Base-by-base conservation (phyloP, 306 rosid genomes). In the Pterocarpus santalinus region DNA sequence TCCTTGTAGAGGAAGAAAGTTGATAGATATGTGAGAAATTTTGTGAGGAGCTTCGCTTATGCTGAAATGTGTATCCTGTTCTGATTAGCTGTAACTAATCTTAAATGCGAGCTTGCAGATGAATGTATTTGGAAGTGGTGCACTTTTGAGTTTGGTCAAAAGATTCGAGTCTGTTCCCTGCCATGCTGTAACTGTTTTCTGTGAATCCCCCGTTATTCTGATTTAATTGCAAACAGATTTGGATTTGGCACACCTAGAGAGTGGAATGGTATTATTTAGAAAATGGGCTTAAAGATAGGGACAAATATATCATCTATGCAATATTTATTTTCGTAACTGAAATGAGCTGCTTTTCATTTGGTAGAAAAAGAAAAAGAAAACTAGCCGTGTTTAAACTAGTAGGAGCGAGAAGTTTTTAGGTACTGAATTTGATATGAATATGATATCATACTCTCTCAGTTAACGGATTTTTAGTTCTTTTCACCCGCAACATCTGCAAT, bases 1-100 rank as follows among this genome's bases (percentile, higher is more conserved):
- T 95, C 85, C 96, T 95, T 64, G 84, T 95, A 34, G 97, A 93
- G 47, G 96, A 91, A 87, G 93, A 89, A 84, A 85, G 86, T 82
- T 94, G 72, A 91, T 71, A 43, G 65, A 70, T 34, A 32, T 39
- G 34, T 52, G 51, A 30, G 58, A 56, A 46, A 52, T 36, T 32
- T 72, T 61, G 5, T 71, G 71, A 62, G 17, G 64, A 66, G 49
- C 47, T 30, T 63, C 66, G 9, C 78, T 52, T 34, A 5, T 47
- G 64, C 10, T 79, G 62, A 57, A 86, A 46, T 69, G 35, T 75
- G 15, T 73, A 39, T 75, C 68, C 7, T 51, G 39, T 79, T 79
- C 66, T 38, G 49, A 34, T 34, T 82, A 53, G 49, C 84, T 55
- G 60, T 39, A 15, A 13, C 60, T 49, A 77, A 47, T 73, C 65